These are phyloP conservation scores for Sporisorium reilianum DNA, from an alignment of 1,284 basidiomycete species.

Conservation along the genomic window DNA sequence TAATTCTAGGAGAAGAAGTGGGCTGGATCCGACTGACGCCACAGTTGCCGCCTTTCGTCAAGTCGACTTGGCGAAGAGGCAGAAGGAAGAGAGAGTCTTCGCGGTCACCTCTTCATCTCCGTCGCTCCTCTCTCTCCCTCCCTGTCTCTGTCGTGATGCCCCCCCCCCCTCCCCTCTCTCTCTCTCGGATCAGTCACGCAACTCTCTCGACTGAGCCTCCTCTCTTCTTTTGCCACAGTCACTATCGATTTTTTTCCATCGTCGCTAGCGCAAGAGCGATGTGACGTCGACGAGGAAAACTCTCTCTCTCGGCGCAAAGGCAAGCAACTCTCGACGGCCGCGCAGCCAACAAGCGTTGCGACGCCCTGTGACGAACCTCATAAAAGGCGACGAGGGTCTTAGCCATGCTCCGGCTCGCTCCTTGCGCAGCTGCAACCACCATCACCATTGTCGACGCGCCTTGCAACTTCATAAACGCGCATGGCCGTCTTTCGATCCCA, in stretches of 20 bases:
- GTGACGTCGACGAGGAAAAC: background rate
- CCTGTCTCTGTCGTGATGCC: no score
- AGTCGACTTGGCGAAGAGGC: background rate
- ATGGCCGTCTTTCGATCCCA: background rate
- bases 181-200: background rate
- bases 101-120: background rate
- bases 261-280: background rate
- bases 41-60: background rate
- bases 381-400: background rate
- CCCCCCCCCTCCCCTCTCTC: no score
- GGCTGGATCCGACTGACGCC: background rate
- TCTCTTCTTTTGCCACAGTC: background rate
- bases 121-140: background rate
- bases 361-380: constrained; percentile 1
- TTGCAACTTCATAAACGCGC: constrained; percentile 8
- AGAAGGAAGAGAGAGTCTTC: background rate
- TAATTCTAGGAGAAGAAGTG: background rate
- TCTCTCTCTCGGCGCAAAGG: no score
- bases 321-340: background rate
- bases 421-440: background rate
- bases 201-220: background rate
- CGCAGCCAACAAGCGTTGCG: no score
- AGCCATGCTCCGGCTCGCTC: background rate
- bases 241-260: background rate
- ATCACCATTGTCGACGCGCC: constrained; percentile 6